Conservation (phyloP, 257 asterid species). For the Scutellaria barbata region DNA sequence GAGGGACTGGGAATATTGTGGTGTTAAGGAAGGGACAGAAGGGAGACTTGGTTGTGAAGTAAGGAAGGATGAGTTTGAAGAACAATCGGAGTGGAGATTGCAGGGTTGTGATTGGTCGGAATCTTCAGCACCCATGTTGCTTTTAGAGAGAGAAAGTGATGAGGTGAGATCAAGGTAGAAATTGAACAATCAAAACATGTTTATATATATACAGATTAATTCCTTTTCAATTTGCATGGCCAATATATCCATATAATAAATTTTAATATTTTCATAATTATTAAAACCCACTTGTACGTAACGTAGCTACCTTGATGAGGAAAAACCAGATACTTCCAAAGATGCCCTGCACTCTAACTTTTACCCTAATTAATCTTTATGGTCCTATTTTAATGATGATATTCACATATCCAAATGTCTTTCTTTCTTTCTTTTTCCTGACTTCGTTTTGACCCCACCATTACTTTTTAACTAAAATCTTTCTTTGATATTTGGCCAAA, state of each 20-base stretch:
- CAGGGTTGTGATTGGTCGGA: conserved; percentile 36
- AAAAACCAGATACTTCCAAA: conserved; percentile 35
- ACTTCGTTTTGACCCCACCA: conserved; percentile 30
- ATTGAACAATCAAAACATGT: neutral
- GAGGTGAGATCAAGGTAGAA: neutral
- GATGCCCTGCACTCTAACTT: neutral
- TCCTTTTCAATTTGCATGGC: too few relatives aligned
- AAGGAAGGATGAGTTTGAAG: conserved; percentile 51
- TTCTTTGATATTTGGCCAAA: neutral
- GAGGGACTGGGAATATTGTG: conserved; percentile 31
- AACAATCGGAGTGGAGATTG: conserved; percentile 41
- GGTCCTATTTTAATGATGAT: too few relatives aligned
- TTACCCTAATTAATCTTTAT: too few relatives aligned
- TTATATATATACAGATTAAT: too few relatives aligned
- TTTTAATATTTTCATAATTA: neutral
- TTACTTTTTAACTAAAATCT: neutral
- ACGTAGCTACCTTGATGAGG: conserved; percentile 15
- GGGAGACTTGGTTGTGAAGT: conserved; percentile 64
- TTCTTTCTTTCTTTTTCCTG: too few relatives aligned
- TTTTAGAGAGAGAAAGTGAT: neutral
- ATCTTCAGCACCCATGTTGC: conserved; percentile 39
- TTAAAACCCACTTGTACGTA: conserved; percentile 15
- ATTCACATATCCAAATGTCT: too few relatives aligned
- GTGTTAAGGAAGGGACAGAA: conserved; percentile 72
- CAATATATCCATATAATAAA: too few relatives aligned